phyloP scores from a whole-genome alignment of 495 filamentous ascomycete species.

The Geopyxis carbonaria region DNA sequence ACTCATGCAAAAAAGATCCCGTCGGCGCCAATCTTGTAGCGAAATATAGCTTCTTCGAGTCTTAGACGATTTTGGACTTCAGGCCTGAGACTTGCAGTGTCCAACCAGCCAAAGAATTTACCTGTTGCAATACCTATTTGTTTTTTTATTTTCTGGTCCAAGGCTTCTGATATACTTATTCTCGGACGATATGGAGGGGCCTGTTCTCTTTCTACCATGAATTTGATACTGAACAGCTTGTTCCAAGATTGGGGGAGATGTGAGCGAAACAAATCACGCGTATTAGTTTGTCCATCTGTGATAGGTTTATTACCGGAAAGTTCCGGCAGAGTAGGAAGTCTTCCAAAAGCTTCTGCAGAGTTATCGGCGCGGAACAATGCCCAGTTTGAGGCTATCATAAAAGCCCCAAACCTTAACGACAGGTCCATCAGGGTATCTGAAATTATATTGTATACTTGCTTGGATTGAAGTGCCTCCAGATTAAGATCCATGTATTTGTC shows the following conservation, averaged over 20 bases:
- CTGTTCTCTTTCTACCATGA: slow-evolving; percentile 1
- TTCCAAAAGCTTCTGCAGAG: neutral
- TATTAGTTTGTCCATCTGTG: neutral
- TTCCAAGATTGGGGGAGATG: slow-evolving; percentile 2
- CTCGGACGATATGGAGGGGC: no score
- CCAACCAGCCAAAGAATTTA: no score
- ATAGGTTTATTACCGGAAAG: neutral
- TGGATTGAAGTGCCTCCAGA: neutral
- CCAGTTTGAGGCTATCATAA: slow-evolving; percentile 3
- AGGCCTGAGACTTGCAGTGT: no score
- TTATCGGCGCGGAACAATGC: no score
- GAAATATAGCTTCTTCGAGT: no score
- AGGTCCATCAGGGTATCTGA: neutral
- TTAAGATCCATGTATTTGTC: neutral
- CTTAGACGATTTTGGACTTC: no score
- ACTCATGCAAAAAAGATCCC: no score
- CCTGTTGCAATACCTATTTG: no score
- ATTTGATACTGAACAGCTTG: neutral
- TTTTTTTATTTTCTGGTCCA: no score
- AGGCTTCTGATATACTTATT: no score
- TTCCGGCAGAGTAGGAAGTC: neutral
- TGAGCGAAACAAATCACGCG: neutral
- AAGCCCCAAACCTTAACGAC: slow-evolving; percentile 1
- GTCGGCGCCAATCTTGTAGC: no score
- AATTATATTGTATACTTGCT: neutral